Conservation (phyloP, 352 stramenopile genomes). For the Phytophthora pinifolia region DNA sequence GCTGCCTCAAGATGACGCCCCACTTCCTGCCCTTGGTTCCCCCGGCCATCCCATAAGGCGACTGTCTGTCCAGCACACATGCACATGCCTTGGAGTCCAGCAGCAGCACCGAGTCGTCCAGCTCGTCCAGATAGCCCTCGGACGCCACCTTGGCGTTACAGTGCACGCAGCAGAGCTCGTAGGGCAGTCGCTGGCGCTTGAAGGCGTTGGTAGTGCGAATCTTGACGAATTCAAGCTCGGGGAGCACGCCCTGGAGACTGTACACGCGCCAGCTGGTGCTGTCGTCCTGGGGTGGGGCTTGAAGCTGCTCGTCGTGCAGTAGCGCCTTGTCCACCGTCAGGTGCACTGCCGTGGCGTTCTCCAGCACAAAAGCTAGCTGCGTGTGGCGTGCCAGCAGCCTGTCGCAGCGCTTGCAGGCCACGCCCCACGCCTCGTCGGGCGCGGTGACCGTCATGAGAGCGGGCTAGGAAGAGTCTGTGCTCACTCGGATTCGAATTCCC, state of each 20-base stretch:
- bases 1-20: constrained; percentile 33
- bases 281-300: constrained; percentile 13
- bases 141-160: constrained; percentile 56
- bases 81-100: constrained; percentile 53
- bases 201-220: constrained; percentile 37
- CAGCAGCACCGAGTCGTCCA: constrained; percentile 41
- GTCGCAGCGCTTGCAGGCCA: constrained; percentile 35
- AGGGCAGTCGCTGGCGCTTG: constrained; percentile 46
- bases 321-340: constrained; percentile 39
- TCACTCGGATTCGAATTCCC: too few species aligned
- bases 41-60: constrained; percentile 7
- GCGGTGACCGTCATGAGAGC: constrained; percentile 18
- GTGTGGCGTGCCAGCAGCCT: constrained; percentile 31
- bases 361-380: constrained; percentile 50
- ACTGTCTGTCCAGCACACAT: constrained; percentile 28
- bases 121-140: constrained; percentile 37
- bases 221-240: constrained; percentile 48
- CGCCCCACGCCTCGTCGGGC: constrained; percentile 25
- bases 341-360: constrained; percentile 53
- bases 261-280: constrained; percentile 36
- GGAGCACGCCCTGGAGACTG: constrained; percentile 30
- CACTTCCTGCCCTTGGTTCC: constrained; percentile 31
- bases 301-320: constrained; percentile 38
- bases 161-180: constrained; percentile 47
- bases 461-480: too few species aligned